A percentile compares a stretch with the other conserved stretches of the same genome.
Evolutionary conservation across 2,329 filamentous ascomycete species (phyloP).

Genomic region (Hymenoscyphus repandus): DNA sequence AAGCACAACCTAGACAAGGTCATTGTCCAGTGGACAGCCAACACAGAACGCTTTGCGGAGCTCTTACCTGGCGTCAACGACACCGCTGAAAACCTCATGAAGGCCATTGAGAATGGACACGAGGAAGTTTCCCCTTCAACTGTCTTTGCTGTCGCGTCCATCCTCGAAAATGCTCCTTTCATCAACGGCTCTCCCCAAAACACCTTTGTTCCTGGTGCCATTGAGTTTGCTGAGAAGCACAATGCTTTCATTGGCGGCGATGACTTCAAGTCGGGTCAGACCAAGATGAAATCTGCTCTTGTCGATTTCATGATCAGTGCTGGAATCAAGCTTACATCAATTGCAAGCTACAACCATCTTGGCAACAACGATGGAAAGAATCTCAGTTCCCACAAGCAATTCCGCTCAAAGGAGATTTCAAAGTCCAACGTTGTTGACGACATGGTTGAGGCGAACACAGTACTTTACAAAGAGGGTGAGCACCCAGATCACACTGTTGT

Average conservation of each 20-base stretch:
- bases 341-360: slow-evolving; percentile 98
- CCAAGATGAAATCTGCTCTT: slow-evolving; percentile 99
- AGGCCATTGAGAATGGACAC: slow-evolving; percentile 80
- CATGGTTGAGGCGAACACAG: slow-evolving; percentile 93
- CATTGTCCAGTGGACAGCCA: slow-evolving; percentile 97
- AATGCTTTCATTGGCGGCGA: slow-evolving; percentile 91
- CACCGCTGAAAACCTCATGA: slow-evolving; percentile 88
- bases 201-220: slow-evolving; percentile 91
- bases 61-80: slow-evolving; percentile 87
- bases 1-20: slow-evolving; percentile 85
- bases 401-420: slow-evolving; percentile 99
- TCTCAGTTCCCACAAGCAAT: slow-evolving; percentile 93
- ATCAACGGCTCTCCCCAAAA: slow-evolving; percentile 99
- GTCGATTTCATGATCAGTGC: slow-evolving; percentile 98
- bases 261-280: slow-evolving; percentile 99
- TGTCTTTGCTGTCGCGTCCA: slow-evolving; percentile 90
- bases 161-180: slow-evolving; percentile 85
- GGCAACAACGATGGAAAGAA: slow-evolving; percentile 99
- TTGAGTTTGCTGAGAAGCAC: slow-evolving; percentile 83
- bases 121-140: slow-evolving; percentile 92
- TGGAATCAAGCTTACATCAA: slow-evolving; percentile 97
- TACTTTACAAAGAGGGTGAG: slow-evolving; percentile 87
- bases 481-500: slow-evolving; percentile 98
- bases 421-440: slow-evolving; percentile 99
- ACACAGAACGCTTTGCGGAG: slow-evolving; percentile 95